Evolutionary conservation across 306 rosid genomes (phyloP).

Genomic region (Trichosanthes truncata): DNA sequence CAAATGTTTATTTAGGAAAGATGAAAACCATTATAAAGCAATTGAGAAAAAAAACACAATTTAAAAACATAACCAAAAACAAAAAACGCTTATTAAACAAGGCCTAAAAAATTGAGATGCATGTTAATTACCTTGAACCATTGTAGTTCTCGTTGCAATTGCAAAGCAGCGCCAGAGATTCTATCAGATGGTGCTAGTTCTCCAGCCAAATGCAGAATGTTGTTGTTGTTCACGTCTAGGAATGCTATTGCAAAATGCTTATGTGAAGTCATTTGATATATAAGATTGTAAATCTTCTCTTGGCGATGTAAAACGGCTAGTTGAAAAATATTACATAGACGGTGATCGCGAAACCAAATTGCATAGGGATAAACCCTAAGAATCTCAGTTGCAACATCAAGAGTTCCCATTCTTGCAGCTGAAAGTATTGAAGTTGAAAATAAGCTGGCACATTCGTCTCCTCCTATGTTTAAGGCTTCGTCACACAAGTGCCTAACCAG

Average conservation of each 20-base stretch:
- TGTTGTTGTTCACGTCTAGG: neutral
- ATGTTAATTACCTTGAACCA: conserved; percentile 5
- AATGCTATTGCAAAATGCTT: neutral
- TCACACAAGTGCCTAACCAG: neutral
- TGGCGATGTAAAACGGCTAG: neutral
- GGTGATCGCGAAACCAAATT: neutral
- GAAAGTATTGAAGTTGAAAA: neutral
- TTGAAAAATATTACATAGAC: too few relatives aligned
- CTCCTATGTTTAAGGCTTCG: neutral
- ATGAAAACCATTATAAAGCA: too few relatives aligned
- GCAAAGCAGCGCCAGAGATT: conserved; percentile 8
- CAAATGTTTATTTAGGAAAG: too few relatives aligned
- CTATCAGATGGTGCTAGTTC: neutral
- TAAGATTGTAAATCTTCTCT: neutral
- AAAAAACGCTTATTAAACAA: too few relatives aligned
- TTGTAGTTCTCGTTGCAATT: conserved; percentile 4
- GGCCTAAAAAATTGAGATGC: neutral
- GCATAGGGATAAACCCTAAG: neutral
- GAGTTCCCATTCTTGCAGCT: neutral
- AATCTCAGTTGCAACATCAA: neutral
- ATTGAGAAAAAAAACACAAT: too few relatives aligned
- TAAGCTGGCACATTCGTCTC: neutral
- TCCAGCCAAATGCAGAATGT: neutral
- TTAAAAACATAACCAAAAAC: too few relatives aligned
- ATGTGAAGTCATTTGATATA: neutral